Conservation (phyloP, 805 yeast genomes). For the Yamadazyma sp. region DNA sequence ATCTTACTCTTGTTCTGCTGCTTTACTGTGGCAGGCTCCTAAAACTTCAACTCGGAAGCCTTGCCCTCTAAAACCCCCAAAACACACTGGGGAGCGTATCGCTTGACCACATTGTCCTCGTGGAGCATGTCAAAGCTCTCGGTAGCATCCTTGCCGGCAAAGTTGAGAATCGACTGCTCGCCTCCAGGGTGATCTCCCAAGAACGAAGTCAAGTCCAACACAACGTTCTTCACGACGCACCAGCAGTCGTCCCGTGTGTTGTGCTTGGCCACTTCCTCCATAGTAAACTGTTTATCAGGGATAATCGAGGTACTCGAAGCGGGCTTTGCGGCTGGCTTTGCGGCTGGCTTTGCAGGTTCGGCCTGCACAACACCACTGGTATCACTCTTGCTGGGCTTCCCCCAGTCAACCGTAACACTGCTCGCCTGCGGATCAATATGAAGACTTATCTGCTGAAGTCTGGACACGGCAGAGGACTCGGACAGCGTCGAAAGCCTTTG, state of each 20-base stretch:
- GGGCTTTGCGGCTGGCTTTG: background rate
- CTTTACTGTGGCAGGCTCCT: background rate
- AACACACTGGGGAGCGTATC: constrained; percentile 48
- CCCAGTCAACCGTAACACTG: constrained; percentile 31
- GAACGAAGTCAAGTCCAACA: constrained; percentile 48
- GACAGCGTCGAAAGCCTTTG: constrained; percentile 24
- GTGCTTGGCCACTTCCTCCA: constrained; percentile 49
- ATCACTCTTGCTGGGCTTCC: background rate
- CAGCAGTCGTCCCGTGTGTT: constrained; percentile 49
- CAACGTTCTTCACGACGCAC: constrained; percentile 54
- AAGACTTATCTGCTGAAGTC: constrained; percentile 43
- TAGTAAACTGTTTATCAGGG: constrained; percentile 49
- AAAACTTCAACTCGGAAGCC: constrained; percentile 40
- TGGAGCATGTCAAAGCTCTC: constrained; percentile 54
- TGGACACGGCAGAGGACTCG: constrained; percentile 17
- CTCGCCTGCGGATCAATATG: constrained; percentile 44
- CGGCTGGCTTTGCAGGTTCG: background rate
- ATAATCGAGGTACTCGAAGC: constrained; percentile 20
- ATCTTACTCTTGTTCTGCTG: background rate
- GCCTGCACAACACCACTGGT: background rate
- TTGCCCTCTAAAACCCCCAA: constrained; percentile 53
- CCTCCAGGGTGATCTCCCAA: constrained; percentile 60
- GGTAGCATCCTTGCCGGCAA: constrained; percentile 50
- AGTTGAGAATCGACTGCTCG: constrained; percentile 48
- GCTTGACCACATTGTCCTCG: constrained; percentile 53